Conservation (phyloP, 225 moss, liverwort and hornwort genomes). For the Physcomitrellopsis africana region DNA sequence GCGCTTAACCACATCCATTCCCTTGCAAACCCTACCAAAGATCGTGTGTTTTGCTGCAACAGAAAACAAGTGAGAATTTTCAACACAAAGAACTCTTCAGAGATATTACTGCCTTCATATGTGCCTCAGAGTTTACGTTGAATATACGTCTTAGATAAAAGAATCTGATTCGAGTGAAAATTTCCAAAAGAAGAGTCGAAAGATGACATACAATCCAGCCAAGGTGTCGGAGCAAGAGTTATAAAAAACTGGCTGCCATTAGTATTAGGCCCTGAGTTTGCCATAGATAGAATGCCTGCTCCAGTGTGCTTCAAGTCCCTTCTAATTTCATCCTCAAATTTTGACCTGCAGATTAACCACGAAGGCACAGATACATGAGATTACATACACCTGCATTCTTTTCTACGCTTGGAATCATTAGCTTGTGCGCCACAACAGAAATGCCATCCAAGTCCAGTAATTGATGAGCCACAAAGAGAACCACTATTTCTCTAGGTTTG, state of each 20-base stretch:
- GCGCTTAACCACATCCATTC: constrained; percentile 72
- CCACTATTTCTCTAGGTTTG: not conserved
- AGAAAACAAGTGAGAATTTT: constrained; percentile 19
- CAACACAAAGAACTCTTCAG: not conserved
- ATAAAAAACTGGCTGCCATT: constrained; percentile 99
- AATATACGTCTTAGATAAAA: constrained; percentile 3
- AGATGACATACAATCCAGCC: constrained; percentile 81
- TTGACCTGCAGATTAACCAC: constrained; percentile 54
- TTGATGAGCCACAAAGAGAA: not conserved
- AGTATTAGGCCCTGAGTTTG: constrained; percentile 91
- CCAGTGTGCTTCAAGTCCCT: constrained; percentile 95
- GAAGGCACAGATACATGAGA: constrained; percentile 14
- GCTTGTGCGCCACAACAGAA: constrained; percentile 21
- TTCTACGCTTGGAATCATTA: not conserved
- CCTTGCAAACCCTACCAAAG: constrained; percentile 63
- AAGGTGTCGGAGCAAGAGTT: constrained; percentile 83
- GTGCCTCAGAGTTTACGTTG: not conserved
- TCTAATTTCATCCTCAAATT: constrained; percentile 93
- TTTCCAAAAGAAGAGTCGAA: constrained; percentile 20
- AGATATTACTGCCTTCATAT: not conserved
- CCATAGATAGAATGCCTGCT: constrained; percentile 96
- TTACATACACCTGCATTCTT: constrained; percentile 11
- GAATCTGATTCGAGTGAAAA: constrained; percentile 7
- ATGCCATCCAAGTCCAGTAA: constrained; percentile 12
- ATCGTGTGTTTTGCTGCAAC: constrained; percentile 69